Evolutionary conservation across 495 filamentous ascomycete genomes (phyloP), one percentile per base, ranked within the genome.

Genomic region (Saxophila tyrrhenica): DNA sequence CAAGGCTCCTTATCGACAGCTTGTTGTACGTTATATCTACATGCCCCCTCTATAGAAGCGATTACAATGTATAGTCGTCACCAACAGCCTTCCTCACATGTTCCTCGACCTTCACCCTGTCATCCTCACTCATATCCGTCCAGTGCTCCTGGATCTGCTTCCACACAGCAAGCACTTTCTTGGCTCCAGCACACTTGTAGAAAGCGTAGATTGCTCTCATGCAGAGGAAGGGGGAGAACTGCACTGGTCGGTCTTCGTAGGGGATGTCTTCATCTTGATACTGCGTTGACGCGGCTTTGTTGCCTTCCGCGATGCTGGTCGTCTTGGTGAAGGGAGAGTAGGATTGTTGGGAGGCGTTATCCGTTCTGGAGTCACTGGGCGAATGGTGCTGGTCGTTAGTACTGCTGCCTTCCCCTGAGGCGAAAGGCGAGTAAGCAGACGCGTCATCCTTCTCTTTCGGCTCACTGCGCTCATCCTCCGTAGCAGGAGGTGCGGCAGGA

Each of bases 111-210:
- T 19, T 23, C 10, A 24, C 44, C 32, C 11, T 1, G 22, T 61
- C 58, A 20, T 57, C 50, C 35, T 51, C 42, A 20, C 39, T 19
- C 57, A 56, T 53, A 5, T 54, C 56, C 39, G 9, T 21, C 57
- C 57, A 59, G 19, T 24, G 25, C 1, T 10, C 17, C 24, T 51
- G 25, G 13, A 56, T 56, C 52, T 58, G 42, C 42, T 59, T 55
- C 62, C 59, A 62, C 1, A 59, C 50, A 39, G 58, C 43, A 48
- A 61, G 35, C 54, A 60, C 60, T 23, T 44, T 54, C 46, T 58
- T 48, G 39, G 24, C 13, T 2, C 54, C 55, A 13, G 61, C 55
- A 29, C 58, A 61, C 21, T 50, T 54, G 15, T 54, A 50, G 38
- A 51, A 64, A 15, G 61, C 61, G 23, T 44, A 19, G 0, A 64